A percentile compares a stretch with the other conserved stretches of the same genome.
Conservation (phyloP, 225 moss, liverwort and hornwort species). For the Marchantia polymorpha region DNA sequence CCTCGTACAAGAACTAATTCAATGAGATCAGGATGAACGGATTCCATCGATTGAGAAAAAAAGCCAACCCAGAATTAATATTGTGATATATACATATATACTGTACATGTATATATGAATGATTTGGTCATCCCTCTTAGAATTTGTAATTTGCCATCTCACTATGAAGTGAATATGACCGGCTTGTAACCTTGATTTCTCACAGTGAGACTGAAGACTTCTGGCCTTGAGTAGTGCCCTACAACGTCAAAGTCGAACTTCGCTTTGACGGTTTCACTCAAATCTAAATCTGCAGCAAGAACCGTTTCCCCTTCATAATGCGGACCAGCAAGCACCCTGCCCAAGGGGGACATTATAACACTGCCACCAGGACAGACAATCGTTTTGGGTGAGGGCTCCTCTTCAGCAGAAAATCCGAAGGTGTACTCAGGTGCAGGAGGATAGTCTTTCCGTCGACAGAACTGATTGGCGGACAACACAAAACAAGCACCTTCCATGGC, state of each 20-base stretch:
- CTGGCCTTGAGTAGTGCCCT: conserved; percentile 73
- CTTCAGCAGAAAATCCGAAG: conserved; percentile 42
- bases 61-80: no score
- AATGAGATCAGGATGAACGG: no score
- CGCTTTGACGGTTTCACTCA: conserved; percentile 64
- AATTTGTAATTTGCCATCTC: no score
- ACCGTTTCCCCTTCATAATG: conserved; percentile 64
- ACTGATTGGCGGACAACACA: conserved; percentile 74
- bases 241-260: conserved; percentile 82
- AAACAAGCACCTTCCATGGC: conserved; percentile 78
- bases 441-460: conserved; percentile 66
- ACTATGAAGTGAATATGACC: conserved; percentile 47
- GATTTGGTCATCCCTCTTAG: no score
- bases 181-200: conserved; percentile 45
- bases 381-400: conserved; percentile 47
- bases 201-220: conserved; percentile 59
- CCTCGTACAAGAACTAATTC: no score
- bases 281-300: conserved; percentile 47
- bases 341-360: conserved; percentile 66
- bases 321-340: conserved; percentile 59
- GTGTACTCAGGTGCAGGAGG: conserved; percentile 59
- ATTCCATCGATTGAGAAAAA: no score
- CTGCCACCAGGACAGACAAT: conserved; percentile 61
- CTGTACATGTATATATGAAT: no score
- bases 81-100: no score